Conservation (phyloP, 2,329 filamentous ascomycete genomes). For the Fusarium scirpi region DNA sequence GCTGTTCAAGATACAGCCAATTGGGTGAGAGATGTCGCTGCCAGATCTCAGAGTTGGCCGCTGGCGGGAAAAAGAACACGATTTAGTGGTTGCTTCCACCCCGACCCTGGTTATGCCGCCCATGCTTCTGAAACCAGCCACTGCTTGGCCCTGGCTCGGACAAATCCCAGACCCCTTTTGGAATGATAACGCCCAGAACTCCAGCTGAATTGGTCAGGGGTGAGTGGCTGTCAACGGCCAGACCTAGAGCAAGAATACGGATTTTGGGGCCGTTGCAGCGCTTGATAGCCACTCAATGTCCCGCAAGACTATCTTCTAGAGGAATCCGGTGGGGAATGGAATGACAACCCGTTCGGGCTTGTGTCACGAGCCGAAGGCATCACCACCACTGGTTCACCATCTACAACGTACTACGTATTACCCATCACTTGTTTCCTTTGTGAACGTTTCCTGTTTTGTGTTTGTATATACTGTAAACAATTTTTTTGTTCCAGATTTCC, state of each 20-base stretch:
- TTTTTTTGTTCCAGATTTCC: conserved; percentile 11
- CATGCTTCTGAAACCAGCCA: conserved; percentile 47
- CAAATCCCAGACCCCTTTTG: conserved; percentile 27
- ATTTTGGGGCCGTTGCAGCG: conserved; percentile 22
- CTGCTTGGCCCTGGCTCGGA: conserved; percentile 34
- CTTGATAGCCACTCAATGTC: conserved; percentile 41
- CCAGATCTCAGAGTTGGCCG: conserved; percentile 42
- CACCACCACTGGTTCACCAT: conserved; percentile 11
- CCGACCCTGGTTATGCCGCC: conserved; percentile 12
- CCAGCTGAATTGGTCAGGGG: conserved; percentile 32
- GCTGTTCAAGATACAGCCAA: conserved; percentile 32
- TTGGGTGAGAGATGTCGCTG: conserved; percentile 37
- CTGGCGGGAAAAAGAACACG: conserved; percentile 19
- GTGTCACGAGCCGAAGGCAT: conserved; percentile 21
- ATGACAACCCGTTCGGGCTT: background rate
- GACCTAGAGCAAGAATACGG: conserved; percentile 26
- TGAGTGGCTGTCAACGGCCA: conserved; percentile 30
- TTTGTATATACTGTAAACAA: conserved; percentile 22
- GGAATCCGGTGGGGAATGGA: conserved; percentile 40
- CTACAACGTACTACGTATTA: conserved; percentile 11
- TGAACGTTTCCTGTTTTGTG: conserved; percentile 31
- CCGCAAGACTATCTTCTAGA: conserved; percentile 37
- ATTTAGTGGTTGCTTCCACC: conserved; percentile 39
- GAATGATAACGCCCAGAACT: conserved; percentile 29
- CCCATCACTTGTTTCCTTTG: conserved; percentile 19